Conservation (phyloP, 1,284 basidiomycete genomes). For the Trametes hirsuta region DNA sequence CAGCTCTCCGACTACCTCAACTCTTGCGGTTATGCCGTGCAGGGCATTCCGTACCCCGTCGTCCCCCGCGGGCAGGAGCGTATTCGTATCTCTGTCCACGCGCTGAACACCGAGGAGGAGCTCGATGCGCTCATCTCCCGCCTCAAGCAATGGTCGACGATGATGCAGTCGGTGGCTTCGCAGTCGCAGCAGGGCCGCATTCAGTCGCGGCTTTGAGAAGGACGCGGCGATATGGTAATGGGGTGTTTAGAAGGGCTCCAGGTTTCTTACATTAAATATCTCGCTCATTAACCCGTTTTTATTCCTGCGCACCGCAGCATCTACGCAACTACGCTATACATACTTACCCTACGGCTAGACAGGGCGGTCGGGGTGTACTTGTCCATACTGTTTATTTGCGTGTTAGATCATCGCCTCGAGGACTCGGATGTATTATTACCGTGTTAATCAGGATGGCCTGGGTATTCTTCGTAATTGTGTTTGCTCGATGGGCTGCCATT, state of each 20-base stretch:
- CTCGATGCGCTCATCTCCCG: constrained; percentile 42
- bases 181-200: not conserved
- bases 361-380: too few species aligned
- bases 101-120: constrained; percentile 66
- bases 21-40: constrained; percentile 62
- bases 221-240: not conserved
- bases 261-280: too few species aligned
- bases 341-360: too few species aligned
- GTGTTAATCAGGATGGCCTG: too few species aligned
- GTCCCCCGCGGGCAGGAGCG: constrained; percentile 80
- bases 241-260: not conserved
- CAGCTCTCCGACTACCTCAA: constrained; percentile 66
- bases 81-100: constrained; percentile 82
- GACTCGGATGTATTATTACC: too few species aligned
- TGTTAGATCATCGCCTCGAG: too few species aligned
- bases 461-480: too few species aligned
- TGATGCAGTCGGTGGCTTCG: constrained; percentile 8
- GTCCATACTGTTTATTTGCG: too few species aligned
- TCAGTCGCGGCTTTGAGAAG: constrained; percentile 4
- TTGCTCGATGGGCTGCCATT: too few species aligned
- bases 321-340: too few species aligned
- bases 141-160: constrained; percentile 38
- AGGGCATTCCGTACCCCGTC: constrained; percentile 79
- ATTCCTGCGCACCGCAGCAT: too few species aligned
- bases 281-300: not conserved